These are phyloP conservation scores for Pseudopithomyces chartarum DNA, from an alignment of 2,329 filamentous ascomycete genomes.

Conservation along the genomic window DNA sequence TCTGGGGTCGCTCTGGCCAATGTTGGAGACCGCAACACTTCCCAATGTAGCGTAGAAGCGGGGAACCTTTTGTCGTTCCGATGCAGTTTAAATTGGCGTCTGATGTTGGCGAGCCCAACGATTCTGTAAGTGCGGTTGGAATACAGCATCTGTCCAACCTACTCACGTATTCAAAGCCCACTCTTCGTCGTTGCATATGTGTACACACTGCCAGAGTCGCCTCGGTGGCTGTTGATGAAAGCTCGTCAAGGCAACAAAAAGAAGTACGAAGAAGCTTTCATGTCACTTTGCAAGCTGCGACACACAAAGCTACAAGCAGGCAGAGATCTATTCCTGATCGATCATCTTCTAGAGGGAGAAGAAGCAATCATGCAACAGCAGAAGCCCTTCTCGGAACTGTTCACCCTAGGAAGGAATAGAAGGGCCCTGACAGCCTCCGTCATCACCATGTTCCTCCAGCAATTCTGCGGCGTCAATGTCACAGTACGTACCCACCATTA, in stretches of 20 bases:
- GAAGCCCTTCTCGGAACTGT: slow-evolving; percentile 33
- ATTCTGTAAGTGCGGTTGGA: slow-evolving; percentile 34
- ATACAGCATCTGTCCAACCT: too few relatives aligned
- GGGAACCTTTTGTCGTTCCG: too few relatives aligned
- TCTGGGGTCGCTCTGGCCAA: slow-evolving; percentile 26
- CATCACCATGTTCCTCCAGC: slow-evolving; percentile 33
- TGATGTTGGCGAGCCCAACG: slow-evolving; percentile 57
- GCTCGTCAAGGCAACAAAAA: slow-evolving; percentile 21
- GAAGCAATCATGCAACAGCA: slow-evolving; percentile 38
- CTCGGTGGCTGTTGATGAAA: slow-evolving; percentile 23
- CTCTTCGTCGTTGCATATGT: slow-evolving; percentile 23
- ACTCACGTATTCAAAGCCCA: not conserved
- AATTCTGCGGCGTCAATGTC: slow-evolving; percentile 24
- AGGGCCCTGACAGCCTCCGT: slow-evolving; percentile 29
- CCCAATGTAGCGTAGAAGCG: slow-evolving; percentile 1
- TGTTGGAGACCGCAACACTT: slow-evolving; percentile 21
- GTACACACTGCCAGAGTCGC: slow-evolving; percentile 23
- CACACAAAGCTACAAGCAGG: slow-evolving; percentile 58
- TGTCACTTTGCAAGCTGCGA: slow-evolving; percentile 56
- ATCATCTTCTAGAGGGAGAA: slow-evolving; percentile 38
- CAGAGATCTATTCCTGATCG: slow-evolving; percentile 58
- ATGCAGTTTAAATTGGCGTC: slow-evolving; percentile 30
- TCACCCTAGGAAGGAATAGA: slow-evolving; percentile 32
- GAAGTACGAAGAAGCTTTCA: slow-evolving; percentile 26
- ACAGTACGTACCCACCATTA: slow-evolving; percentile 23